Evolutionary conservation across 2,329 filamentous ascomycete genomes (phyloP).

Genomic region (Colletotrichum somersetense): DNA sequence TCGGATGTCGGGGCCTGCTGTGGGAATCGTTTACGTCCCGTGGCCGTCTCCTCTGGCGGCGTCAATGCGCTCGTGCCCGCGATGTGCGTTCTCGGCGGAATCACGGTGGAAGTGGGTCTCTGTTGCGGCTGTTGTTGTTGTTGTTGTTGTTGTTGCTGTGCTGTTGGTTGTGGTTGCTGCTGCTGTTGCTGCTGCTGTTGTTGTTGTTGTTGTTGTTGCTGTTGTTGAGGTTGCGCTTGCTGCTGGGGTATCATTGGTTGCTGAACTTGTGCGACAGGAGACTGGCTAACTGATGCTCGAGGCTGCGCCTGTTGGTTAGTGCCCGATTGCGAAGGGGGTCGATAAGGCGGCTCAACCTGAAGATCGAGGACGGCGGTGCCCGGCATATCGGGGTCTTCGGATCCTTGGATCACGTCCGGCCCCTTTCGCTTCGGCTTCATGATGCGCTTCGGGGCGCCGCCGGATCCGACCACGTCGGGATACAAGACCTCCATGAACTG

Average conservation of each 20-base stretch:
- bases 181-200: slow-evolving; percentile 42
- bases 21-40: slow-evolving; percentile 58
- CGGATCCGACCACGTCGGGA: slow-evolving; percentile 70
- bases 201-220: slow-evolving; percentile 35
- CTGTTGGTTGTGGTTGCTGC: slow-evolving; percentile 40
- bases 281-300: slow-evolving; percentile 48
- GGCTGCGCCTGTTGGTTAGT: slow-evolving; percentile 44
- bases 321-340: slow-evolving; percentile 42
- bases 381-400: slow-evolving; percentile 62
- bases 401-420: slow-evolving; percentile 57
- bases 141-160: slow-evolving; percentile 43
- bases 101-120: slow-evolving; percentile 51
- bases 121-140: slow-evolving; percentile 44
- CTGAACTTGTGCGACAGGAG: slow-evolving; percentile 45
- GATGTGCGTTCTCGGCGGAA: slow-evolving; percentile 56
- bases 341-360: slow-evolving; percentile 51
- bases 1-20: slow-evolving; percentile 40
- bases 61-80: slow-evolving; percentile 62
- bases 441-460: slow-evolving; percentile 70
- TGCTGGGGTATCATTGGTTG: slow-evolving; percentile 44
- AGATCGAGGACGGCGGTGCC: slow-evolving; percentile 62
- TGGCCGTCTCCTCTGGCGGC: slow-evolving; percentile 65
- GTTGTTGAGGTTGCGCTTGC: slow-evolving; percentile 42
- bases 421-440: slow-evolving; percentile 67
- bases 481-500: slow-evolving; percentile 72